Evolutionary conservation across 208 protist species (phyloP).

Genomic region (Trypanosoma scelopori): DNA sequence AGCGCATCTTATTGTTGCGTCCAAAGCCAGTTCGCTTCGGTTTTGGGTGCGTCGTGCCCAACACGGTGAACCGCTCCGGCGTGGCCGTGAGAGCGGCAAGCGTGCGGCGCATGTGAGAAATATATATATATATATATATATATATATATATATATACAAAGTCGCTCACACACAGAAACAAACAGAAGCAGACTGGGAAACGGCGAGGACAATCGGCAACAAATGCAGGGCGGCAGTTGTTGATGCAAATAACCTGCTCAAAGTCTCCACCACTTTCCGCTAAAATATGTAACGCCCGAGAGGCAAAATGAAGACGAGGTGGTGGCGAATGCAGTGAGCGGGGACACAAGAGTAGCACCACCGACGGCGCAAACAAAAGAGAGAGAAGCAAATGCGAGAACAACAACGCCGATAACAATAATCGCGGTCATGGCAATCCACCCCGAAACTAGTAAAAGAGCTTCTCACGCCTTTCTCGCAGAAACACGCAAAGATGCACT

Average conservation of each 20-base stretch:
- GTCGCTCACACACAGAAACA: too few relatives aligned
- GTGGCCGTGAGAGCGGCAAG: slow-evolving; percentile 49
- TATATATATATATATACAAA: too few relatives aligned
- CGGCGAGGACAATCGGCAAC: not conserved
- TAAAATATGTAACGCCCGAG: too few relatives aligned
- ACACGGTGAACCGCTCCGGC: slow-evolving; percentile 67
- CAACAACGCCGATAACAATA: too few relatives aligned
- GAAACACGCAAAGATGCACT: slow-evolving; percentile 50
- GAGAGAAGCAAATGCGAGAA: too few relatives aligned
- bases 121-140: too few relatives aligned
- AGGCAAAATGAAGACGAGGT: too few relatives aligned
- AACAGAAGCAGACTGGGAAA: slow-evolving; percentile 5
- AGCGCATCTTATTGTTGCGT: slow-evolving; percentile 85
- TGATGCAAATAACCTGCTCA: not conserved
- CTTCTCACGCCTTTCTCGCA: slow-evolving; percentile 52
- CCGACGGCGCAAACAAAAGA: not conserved
- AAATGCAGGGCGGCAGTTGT: not conserved
- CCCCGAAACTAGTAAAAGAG: slow-evolving; percentile 57
- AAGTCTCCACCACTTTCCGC: not conserved
- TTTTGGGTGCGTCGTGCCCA: slow-evolving; percentile 68
- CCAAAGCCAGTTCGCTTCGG: slow-evolving; percentile 74
- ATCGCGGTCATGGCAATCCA: not conserved
- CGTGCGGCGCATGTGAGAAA: slow-evolving; percentile 52
- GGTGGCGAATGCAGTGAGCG: too few relatives aligned
- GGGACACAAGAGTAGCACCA: not conserved